A percentile compares a stretch with the other conserved stretches of the same genome.
Evolutionary conservation across 192 early-diverging fungal species (phyloP).

Genomic region (Coemansia sp.): DNA sequence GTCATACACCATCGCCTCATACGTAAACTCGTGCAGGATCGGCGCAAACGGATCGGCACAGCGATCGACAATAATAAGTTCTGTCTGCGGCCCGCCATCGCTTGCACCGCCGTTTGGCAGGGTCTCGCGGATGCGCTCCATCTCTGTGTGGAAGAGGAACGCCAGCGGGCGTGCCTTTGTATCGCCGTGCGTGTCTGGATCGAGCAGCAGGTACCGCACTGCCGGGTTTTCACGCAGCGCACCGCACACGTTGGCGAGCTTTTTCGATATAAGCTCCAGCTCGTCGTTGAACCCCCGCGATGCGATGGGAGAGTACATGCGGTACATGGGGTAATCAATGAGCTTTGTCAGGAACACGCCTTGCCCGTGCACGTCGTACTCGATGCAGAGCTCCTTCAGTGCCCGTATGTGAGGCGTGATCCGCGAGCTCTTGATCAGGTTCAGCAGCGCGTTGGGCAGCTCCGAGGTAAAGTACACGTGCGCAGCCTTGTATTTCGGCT

Average conservation of each 20-base stretch:
- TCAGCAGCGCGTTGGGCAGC: slow-evolving; percentile 39
- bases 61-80: slow-evolving; percentile 88
- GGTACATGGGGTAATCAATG: slow-evolving; percentile 44
- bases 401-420: slow-evolving; percentile 40
- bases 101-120: slow-evolving; percentile 54
- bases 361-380: slow-evolving; percentile 40
- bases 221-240: slow-evolving; percentile 88
- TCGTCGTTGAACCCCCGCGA: slow-evolving; percentile 36
- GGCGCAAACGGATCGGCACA: slow-evolving; percentile 87
- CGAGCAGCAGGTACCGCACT: slow-evolving; percentile 87
- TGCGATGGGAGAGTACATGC: slow-evolving; percentile 52
- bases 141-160: slow-evolving; percentile 73
- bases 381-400: slow-evolving; percentile 53
- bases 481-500: slow-evolving; percentile 36
- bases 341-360: slow-evolving; percentile 43
- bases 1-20: slow-evolving; percentile 98
- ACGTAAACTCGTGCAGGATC: slow-evolving; percentile 97
- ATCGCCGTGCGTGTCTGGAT: slow-evolving; percentile 57
- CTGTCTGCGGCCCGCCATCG: slow-evolving; percentile 55
- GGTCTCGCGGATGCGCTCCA: slow-evolving; percentile 75
- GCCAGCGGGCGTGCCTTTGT: slow-evolving; percentile 78
- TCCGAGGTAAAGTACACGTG: slow-evolving; percentile 53
- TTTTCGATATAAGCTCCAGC: slow-evolving; percentile 52
- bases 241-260: slow-evolving; percentile 84
- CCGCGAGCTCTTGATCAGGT: slow-evolving; percentile 28